Conservation (phyloP, 805 yeast genomes). For the Scheffersomyces coipomensis region DNA sequence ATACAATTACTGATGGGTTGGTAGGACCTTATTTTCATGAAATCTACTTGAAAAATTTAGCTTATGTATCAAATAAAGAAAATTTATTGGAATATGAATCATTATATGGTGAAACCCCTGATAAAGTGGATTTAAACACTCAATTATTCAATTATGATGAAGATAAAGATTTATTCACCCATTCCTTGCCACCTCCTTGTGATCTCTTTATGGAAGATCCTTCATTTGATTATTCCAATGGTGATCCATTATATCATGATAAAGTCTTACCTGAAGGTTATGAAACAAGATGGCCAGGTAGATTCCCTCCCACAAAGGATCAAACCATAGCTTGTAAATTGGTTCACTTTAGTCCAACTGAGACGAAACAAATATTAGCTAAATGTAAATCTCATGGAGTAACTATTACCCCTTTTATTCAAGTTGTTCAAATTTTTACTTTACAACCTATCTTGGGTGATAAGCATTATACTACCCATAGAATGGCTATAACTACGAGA, state of each 20-base stretch:
- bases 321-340: conserved; percentile 21
- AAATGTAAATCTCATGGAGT: conserved; percentile 28
- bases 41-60: conserved; percentile 26
- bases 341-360: conserved; percentile 22
- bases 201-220: conserved; percentile 27
- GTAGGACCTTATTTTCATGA: conserved; percentile 35
- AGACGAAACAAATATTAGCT: conserved; percentile 19
- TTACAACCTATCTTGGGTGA: conserved; percentile 28
- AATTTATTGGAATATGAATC: conserved; percentile 6
- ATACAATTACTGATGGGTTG: conserved; percentile 39
- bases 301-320: conserved; percentile 17
- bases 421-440: conserved; percentile 21
- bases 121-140: conserved; percentile 9
- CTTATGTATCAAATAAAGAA: conserved; percentile 5
- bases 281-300: conserved; percentile 28
- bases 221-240: conserved; percentile 22
- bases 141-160: conserved; percentile 18
- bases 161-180: conserved; percentile 17
- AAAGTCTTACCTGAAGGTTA: conserved; percentile 17
- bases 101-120: conserved; percentile 12
- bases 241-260: conserved; percentile 22
- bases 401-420: conserved; percentile 32
- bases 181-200: conserved; percentile 34
- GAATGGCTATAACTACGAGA: conserved; percentile 34
- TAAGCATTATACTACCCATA: conserved; percentile 18